These are phyloP conservation scores for Aureobasidium melanogenum DNA, from an alignment of 2,329 filamentous ascomycete species.

Conservation along the genomic window DNA sequence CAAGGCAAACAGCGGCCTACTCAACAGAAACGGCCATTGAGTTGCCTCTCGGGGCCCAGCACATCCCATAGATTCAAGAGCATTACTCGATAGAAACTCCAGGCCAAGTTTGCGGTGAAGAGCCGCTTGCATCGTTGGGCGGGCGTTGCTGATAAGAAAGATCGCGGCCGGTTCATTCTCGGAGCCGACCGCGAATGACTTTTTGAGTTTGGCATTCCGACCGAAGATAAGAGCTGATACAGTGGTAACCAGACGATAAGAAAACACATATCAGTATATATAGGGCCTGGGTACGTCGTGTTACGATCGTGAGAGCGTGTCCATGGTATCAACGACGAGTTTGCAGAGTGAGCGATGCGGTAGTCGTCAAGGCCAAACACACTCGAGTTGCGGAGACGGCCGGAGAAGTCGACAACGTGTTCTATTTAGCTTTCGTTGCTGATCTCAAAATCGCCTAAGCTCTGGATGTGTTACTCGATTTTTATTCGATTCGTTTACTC, in stretches of 20 bases:
- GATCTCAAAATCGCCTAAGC: not conserved
- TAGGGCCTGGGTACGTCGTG: not conserved
- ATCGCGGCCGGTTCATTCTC: not conserved
- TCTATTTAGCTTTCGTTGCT: not conserved
- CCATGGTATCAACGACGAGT: not conserved
- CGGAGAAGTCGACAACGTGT: not conserved
- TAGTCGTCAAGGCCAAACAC: not conserved
- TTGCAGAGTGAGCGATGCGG: not conserved
- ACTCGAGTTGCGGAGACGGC: not conserved
- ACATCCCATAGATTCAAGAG: not conserved
- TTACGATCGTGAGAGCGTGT: not conserved
- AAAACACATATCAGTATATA: not conserved
- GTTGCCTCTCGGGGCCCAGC: not conserved
- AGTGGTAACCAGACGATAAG: not conserved
- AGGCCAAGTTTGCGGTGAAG: not conserved
- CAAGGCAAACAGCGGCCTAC: not conserved
- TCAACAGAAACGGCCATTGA: not conserved
- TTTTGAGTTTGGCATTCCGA: not conserved
- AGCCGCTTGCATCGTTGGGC: conserved; percentile 3
- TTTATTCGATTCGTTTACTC: conserved; percentile 8
- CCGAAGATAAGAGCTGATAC: not conserved
- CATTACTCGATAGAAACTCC: conserved; percentile 13
- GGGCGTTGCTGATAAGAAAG: conserved; percentile 8
- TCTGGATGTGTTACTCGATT: not conserved
- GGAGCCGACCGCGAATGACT: conserved; percentile 1